phyloP scores from a whole-genome alignment of 805 yeast genomes.

The Nakazawaea holstii region DNA sequence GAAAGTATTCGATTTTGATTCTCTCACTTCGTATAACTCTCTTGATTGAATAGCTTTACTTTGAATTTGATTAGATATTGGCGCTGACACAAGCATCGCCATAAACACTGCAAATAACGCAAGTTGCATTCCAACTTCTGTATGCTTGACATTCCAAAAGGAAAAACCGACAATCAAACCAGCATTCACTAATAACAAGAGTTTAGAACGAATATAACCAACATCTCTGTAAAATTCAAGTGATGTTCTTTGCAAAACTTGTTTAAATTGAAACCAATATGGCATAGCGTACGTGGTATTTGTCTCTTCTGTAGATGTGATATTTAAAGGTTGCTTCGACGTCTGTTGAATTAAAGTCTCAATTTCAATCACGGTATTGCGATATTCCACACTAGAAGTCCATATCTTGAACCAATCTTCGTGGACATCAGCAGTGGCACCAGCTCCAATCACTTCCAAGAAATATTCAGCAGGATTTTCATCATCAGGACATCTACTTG shows the following conservation, averaged over 20 bases:
- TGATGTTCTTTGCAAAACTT: constrained; percentile 32
- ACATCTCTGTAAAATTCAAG: constrained; percentile 44
- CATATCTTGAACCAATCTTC: constrained; percentile 65
- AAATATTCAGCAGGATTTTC: constrained; percentile 79
- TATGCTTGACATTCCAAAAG: constrained; percentile 51
- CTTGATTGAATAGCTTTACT: constrained; percentile 52
- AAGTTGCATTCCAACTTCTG: constrained; percentile 52
- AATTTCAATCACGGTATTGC: constrained; percentile 9
- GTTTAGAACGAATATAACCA: constrained; percentile 42
- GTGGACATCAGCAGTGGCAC: constrained; percentile 58
- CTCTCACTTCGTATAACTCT: constrained; percentile 66
- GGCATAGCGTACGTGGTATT: constrained; percentile 21
- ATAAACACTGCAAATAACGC: constrained; percentile 56
- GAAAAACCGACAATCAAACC: constrained; percentile 49
- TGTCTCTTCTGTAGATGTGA: not conserved
- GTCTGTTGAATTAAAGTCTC: not conserved
- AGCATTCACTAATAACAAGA: constrained; percentile 35
- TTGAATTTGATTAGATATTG: constrained; percentile 59
- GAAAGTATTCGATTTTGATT: constrained; percentile 65
- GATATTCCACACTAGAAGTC: constrained; percentile 27
- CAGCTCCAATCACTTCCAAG: constrained; percentile 73
- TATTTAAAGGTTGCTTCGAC: not conserved
- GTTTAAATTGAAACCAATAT: constrained; percentile 26
- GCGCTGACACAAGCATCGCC: constrained; percentile 48
- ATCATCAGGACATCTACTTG: constrained; percentile 51